phyloP scores from a whole-genome alignment of 352 stramenopile genomes.

The Phytophthora sansomeana region DNA sequence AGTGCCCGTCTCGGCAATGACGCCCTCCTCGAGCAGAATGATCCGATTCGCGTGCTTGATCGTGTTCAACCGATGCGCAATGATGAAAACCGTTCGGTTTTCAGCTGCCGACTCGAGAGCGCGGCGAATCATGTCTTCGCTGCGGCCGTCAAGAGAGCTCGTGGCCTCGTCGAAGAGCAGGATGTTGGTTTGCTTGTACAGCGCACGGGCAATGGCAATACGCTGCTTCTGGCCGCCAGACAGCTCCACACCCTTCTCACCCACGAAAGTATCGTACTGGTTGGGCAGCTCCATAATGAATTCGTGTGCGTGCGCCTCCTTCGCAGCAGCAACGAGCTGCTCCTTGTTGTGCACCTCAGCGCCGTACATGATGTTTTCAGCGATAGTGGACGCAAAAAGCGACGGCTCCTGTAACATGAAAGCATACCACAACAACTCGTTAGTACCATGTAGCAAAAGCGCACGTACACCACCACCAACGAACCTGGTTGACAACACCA shows the following conservation, averaged over 20 bases:
- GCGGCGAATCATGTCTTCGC: constrained; percentile 81
- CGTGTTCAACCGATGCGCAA: constrained; percentile 87
- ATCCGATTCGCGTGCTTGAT: constrained; percentile 88
- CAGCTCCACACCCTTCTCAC: constrained; percentile 97
- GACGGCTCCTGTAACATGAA: constrained; percentile 58
- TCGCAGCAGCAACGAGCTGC: constrained; percentile 64
- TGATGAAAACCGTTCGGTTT: constrained; percentile 85
- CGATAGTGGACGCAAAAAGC: constrained; percentile 83
- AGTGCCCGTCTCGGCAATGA: constrained; percentile 79
- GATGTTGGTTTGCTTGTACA: constrained; percentile 87
- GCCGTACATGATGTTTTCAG: constrained; percentile 91
- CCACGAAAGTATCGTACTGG: constrained; percentile 97
- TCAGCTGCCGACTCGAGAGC: constrained; percentile 67
- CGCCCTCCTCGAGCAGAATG: constrained; percentile 82
- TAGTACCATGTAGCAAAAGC: constrained; percentile 2
- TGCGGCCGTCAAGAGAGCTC: constrained; percentile 83
- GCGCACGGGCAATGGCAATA: constrained; percentile 80
- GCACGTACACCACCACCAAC: constrained; percentile 3
- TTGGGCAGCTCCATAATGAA: constrained; percentile 89
- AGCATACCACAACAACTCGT: constrained; percentile 20
- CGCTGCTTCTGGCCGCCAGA: constrained; percentile 98
- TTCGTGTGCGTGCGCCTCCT: constrained; percentile 79
- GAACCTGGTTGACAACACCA: constrained; percentile 82
- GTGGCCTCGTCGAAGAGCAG: constrained; percentile 89
- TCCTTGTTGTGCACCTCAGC: constrained; percentile 58